Percentiles rank a stretch among this genome's conserved stretches.
phyloP scores from a whole-genome alignment of 306 rosid species.

The Hippophae gyantsensis region DNA sequence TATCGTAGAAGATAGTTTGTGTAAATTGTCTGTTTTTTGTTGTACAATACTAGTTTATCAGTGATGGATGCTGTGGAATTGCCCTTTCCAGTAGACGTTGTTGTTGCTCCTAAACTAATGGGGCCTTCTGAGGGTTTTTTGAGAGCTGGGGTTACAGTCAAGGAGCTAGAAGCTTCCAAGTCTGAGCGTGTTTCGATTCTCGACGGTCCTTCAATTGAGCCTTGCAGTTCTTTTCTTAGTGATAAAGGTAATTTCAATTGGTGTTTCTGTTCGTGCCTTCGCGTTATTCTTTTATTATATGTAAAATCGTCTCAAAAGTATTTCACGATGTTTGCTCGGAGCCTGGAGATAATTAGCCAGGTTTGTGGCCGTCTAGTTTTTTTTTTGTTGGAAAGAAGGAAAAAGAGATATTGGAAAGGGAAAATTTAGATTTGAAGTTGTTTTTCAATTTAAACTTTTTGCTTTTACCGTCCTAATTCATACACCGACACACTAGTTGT shows the following conservation, averaged over 20 bases:
- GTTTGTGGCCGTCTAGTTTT: no score
- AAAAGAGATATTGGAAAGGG: no score
- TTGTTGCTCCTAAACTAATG: conserved; percentile 36
- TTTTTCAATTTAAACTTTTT: no score
- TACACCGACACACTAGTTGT: no score
- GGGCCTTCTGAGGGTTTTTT: conserved; percentile 42
- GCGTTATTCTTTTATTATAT: not conserved
- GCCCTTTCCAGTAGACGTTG: conserved; percentile 36
- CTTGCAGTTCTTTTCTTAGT: conserved; percentile 23
- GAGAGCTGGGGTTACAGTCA: conserved; percentile 35
- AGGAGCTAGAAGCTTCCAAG: conserved; percentile 37
- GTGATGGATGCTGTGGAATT: conserved; percentile 59
- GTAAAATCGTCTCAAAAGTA: no score
- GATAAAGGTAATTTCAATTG: conserved; percentile 26
- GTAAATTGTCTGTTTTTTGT: conserved; percentile 3
- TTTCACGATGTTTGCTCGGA: no score
- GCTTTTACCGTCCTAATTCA: no score
- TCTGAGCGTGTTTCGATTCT: conserved; percentile 25
- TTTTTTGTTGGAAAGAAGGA: no score
- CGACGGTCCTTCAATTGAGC: conserved; percentile 26
- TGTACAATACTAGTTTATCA: conserved; percentile 14
- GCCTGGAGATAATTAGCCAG: no score
- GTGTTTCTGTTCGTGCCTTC: not conserved
- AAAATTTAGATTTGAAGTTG: no score
- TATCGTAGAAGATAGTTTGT: conserved; percentile 12